These are phyloP conservation scores for Penicillium goetzii DNA, from an alignment of 495 filamentous ascomycete species.

Conservation along the genomic window DNA sequence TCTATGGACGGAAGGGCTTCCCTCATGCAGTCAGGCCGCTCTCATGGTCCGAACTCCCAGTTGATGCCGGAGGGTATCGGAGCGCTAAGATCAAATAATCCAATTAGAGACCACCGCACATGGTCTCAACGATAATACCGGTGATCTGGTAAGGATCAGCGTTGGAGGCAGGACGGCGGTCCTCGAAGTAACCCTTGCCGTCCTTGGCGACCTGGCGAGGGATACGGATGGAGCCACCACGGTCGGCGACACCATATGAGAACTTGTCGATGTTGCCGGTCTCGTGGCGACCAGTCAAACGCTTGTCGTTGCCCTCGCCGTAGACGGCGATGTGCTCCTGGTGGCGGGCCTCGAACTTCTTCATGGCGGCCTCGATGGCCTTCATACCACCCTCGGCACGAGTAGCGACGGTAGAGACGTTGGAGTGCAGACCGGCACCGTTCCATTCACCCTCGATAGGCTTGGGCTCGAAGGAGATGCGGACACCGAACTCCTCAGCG, in stretches of 20 bases:
- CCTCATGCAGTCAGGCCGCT: constrained; percentile 48
- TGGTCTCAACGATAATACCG: constrained; percentile 85
- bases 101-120: constrained; percentile 51
- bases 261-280: constrained; percentile 93
- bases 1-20: constrained; percentile 39
- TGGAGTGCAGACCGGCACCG: constrained; percentile 96
- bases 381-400: constrained; percentile 94
- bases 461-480: constrained; percentile 96
- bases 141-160: constrained; percentile 97
- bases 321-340: constrained; percentile 96
- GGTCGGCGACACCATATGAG: constrained; percentile 94
- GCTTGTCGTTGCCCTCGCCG: constrained; percentile 88
- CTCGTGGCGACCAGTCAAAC: constrained; percentile 95
- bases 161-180: constrained; percentile 92
- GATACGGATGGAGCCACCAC: constrained; percentile 91
- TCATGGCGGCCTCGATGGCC: constrained; percentile 81
- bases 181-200: constrained; percentile 98
- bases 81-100: constrained; percentile 50
- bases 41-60: constrained; percentile 44
- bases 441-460: constrained; percentile 99
- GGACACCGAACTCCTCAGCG: constrained; percentile 94
- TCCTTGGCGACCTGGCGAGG: constrained; percentile 88
- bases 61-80: constrained; percentile 55
- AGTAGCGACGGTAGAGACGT: constrained; percentile 87
- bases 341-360: constrained; percentile 88